phyloP scores from a whole-genome alignment of 345 rosid species.

The Diplotaxis tenuifolia region DNA sequence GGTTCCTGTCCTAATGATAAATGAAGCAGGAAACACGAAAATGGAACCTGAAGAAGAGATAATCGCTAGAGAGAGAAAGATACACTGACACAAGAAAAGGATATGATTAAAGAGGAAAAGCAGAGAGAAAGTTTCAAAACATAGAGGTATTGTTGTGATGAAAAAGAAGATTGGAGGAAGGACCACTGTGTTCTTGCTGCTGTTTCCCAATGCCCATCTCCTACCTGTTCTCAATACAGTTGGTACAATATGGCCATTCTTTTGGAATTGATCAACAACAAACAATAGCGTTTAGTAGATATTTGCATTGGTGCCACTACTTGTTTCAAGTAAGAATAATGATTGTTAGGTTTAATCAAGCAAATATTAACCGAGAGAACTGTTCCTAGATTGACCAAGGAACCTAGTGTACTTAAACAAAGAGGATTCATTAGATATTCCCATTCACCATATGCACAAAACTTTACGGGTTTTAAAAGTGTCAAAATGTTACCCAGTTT shows the following conservation, averaged over 20 bases:
- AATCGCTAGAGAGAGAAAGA: conserved; percentile 26
- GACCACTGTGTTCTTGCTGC: conserved; percentile 27
- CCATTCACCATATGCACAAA: background rate
- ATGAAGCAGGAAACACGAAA: conserved; percentile 23
- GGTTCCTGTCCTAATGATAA: conserved; percentile 28
- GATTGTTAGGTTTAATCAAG: background rate
- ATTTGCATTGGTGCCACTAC: background rate
- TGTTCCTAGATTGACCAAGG: background rate
- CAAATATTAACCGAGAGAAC: background rate
- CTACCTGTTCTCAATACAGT: conserved; percentile 1
- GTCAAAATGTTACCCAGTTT: background rate
- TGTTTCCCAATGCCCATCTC: conserved; percentile 18
- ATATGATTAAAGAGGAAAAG: conserved; percentile 23
- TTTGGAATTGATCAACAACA: background rate
- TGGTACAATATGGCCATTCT: background rate
- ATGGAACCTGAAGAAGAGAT: conserved; percentile 20
- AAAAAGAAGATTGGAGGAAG: background rate
- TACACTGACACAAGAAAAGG: conserved; percentile 27
- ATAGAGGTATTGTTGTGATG: conserved; percentile 6
- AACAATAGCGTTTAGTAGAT: conserved; percentile 7
- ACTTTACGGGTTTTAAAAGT: background rate
- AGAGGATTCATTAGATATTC: background rate
- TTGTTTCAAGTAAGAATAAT: background rate
- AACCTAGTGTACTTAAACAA: background rate
- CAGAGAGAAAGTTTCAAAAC: conserved; percentile 18